Evolutionary conservation across 169 alveolate species (phyloP), one percentile per base, ranked within the genome.

Genomic region (Cryptosporidium felis): DNA sequence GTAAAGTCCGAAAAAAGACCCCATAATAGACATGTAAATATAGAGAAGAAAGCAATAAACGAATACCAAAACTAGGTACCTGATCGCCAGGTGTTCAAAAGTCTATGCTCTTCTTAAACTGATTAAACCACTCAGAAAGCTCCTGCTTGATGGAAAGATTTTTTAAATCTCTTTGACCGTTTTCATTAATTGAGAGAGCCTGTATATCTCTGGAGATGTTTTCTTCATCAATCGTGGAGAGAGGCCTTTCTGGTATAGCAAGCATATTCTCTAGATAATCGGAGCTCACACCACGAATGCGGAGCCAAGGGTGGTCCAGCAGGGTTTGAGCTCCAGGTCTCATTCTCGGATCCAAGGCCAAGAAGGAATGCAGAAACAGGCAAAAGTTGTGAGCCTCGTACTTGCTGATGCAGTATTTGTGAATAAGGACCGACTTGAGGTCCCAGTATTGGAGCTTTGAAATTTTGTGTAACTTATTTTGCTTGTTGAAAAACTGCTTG

Each of bases 391-490:
- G 85, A 1, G 85, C 66, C 30, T 74, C 85, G 23, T 21, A 56
- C 23, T 53, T 74, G 53, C 38, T 49, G 30, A 74, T 74, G 32
- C 85, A 56, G 46, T 74, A 74, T 21, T 74, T 74, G 34, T 74
- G 65, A 12, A 58, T 36, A 30, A 74, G 66, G 38, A 74, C 85
- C 3, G 85, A 74, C 67, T 74, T 56, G 1, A 74, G 59, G 23
- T 74, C 85, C 85, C 85, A 74, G 56, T 38, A 74, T 18, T 74
- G 85, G 16, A 74, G 67, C 12, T 74, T 74, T 1, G 85, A 40
- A 9, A 74, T 74, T 16, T 56, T 74, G 65, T 53, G 85, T 0
- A 74, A 38, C 56, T 74, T 38, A 36, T 74, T 34, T 21, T 51
- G 16, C 14, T 74, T 74, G 5, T 49, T 74, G 34, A 74, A 74